phyloP scores from a whole-genome alignment of 2,329 filamentous ascomycete species.

The Pyrenochaeta sp. region DNA sequence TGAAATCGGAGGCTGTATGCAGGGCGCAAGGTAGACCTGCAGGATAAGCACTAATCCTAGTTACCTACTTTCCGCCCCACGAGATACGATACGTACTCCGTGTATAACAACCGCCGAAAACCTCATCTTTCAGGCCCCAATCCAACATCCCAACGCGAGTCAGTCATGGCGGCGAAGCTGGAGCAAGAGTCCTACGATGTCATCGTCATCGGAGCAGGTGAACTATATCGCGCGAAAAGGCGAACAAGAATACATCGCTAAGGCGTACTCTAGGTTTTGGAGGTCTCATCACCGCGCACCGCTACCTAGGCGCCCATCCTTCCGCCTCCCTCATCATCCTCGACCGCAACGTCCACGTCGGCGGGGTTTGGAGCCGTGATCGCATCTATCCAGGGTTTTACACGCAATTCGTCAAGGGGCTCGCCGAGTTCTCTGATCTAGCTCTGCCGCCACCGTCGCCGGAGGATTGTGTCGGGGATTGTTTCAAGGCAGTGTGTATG shows the following conservation, averaged over 20 bases:
- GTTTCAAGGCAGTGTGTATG: slow-evolving; percentile 21
- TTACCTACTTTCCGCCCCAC: not conserved
- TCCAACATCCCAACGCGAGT: not conserved
- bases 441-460: slow-evolving; percentile 20
- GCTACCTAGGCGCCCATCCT: slow-evolving; percentile 21
- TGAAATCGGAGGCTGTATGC: slow-evolving; percentile 4
- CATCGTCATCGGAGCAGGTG: not conserved
- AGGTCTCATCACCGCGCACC: slow-evolving; percentile 1
- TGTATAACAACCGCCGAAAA: not conserved
- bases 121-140: not conserved
- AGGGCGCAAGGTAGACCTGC: not conserved
- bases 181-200: not conserved
- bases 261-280: not conserved
- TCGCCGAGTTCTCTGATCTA: slow-evolving; percentile 25
- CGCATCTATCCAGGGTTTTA: slow-evolving; percentile 19
- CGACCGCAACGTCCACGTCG: slow-evolving; percentile 15
- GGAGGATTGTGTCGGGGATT: slow-evolving; percentile 16
- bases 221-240: too few species aligned
- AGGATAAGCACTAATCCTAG: not conserved
- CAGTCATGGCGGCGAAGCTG: too few species aligned
- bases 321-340: slow-evolving; percentile 12
- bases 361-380: slow-evolving; percentile 21
- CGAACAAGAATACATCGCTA: too few species aligned
- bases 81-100: too few species aligned
- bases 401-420: slow-evolving; percentile 22